Evolutionary conservation across 129 eudicot genomes (phyloP).

Genomic region (Centrapalus pauciflorus): DNA sequence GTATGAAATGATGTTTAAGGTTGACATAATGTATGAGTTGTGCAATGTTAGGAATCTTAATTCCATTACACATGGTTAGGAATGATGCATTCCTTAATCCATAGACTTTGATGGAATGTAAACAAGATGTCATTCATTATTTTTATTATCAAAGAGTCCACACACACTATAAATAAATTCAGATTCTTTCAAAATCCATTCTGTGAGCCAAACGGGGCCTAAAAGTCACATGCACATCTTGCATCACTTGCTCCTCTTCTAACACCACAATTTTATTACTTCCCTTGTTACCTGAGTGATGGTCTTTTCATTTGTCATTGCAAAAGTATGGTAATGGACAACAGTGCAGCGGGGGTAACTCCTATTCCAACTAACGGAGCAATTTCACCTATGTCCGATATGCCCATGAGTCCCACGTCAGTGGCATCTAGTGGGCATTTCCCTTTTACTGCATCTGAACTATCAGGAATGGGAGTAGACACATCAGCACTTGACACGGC

Average conservation of each 20-base stretch:
- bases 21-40: no score
- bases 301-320: constrained; percentile 15
- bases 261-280: background rate
- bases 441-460: constrained; percentile 84
- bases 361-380: constrained; percentile 64
- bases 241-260: background rate
- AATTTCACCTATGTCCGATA: constrained; percentile 86
- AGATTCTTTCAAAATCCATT: no score
- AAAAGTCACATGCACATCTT: no score
- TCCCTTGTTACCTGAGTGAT: background rate
- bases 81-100: no score
- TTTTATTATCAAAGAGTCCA: no score
- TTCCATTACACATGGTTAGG: no score
- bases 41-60: no score
- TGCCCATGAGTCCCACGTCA: constrained; percentile 93
- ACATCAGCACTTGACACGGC: constrained; percentile 81
- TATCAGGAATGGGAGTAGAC: constrained; percentile 88
- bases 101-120: no score
- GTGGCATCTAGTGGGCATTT: constrained; percentile 97
- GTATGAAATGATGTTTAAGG: no score
- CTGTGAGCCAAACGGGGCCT: no score
- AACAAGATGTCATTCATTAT: no score
- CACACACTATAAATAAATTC: no score
- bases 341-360: constrained; percentile 41
- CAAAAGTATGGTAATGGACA: constrained; percentile 65